Evolutionary conservation across 495 filamentous ascomycete genomes (phyloP).

Genomic region (Zalerion maritima): DNA sequence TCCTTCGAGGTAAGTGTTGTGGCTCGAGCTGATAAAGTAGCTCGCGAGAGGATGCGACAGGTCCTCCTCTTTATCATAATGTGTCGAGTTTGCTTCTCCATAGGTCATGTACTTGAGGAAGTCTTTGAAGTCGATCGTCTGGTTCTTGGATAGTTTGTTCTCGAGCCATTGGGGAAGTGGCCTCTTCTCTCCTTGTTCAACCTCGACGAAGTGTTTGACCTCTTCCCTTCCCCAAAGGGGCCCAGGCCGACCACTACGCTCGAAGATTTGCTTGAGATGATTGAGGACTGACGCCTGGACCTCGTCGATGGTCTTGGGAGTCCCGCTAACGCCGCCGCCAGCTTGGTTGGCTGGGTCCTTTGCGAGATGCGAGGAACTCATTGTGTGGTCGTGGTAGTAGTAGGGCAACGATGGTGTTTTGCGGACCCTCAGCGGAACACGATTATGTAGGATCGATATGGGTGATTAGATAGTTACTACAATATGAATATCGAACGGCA

Average conservation of each 20-base stretch:
- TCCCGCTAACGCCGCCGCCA: constrained; percentile 19
- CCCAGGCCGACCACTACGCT: too few species aligned
- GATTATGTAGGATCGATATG: too few species aligned
- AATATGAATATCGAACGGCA: too few species aligned
- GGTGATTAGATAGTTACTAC: too few species aligned
- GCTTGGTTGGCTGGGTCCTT: constrained; percentile 18
- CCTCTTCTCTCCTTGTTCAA: constrained; percentile 23
- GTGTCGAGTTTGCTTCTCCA: constrained; percentile 29
- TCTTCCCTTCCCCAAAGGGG: too few species aligned
- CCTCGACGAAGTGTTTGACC: constrained; percentile 14
- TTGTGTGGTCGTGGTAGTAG: too few species aligned
- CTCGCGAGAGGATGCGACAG: constrained; percentile 56
- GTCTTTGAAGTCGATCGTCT: constrained; percentile 28
- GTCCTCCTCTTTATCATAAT: constrained; percentile 29
- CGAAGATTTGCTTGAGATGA: constrained; percentile 26
- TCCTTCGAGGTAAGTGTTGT: constrained; percentile 89
- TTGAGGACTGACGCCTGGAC: constrained; percentile 15
- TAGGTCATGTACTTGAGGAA: constrained; percentile 51
- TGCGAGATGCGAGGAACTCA: too few species aligned
- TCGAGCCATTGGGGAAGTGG: constrained; percentile 22
- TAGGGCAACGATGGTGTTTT: too few species aligned
- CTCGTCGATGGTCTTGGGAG: constrained; percentile 14
- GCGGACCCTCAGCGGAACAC: too few species aligned
- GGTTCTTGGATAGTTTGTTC: constrained; percentile 20
- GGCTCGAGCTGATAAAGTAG: constrained; percentile 85